These are phyloP conservation scores for Alternaria gaisen DNA, from an alignment of 2,329 filamentous ascomycete genomes.

Conservation along the genomic window DNA sequence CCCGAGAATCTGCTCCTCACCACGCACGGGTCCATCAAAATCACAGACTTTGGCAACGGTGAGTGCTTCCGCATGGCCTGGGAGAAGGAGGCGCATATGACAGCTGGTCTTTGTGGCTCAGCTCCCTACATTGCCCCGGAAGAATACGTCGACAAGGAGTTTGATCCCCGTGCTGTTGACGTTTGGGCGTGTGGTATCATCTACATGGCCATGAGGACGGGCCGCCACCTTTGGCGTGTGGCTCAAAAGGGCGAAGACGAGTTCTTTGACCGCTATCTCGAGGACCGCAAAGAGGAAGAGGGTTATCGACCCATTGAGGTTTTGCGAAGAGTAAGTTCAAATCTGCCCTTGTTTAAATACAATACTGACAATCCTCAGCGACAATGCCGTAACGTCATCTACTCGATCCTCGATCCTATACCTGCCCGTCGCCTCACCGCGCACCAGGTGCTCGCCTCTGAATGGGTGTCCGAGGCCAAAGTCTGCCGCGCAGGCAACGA, in stretches of 20 bases:
- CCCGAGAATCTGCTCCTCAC: slow-evolving; percentile 96
- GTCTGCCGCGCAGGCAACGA: slow-evolving; percentile 96
- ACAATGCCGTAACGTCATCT: slow-evolving; percentile 97
- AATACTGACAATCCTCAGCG: slow-evolving; percentile 65
- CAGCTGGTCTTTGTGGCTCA: slow-evolving; percentile 92
- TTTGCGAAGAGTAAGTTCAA: slow-evolving; percentile 80
- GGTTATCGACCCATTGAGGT: slow-evolving; percentile 97
- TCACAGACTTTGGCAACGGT: slow-evolving; percentile 98
- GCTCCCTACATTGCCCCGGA: slow-evolving; percentile 98
- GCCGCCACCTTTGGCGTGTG: slow-evolving; percentile 94
- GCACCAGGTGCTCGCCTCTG: slow-evolving; percentile 95
- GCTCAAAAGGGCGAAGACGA: slow-evolving; percentile 97
- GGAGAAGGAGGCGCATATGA: slow-evolving; percentile 99
- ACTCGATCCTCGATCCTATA: slow-evolving; percentile 96
- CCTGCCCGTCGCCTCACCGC: slow-evolving; percentile 91
- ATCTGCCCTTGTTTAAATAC: background rate
- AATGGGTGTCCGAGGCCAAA: slow-evolving; percentile 98
- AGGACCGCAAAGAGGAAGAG: slow-evolving; percentile 91
- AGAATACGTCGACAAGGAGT: slow-evolving; percentile 94
- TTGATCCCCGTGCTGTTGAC: slow-evolving; percentile 96
- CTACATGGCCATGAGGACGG: slow-evolving; percentile 99
- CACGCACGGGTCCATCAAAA: slow-evolving; percentile 90
- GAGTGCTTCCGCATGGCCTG: slow-evolving; percentile 99
- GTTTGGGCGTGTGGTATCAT: slow-evolving; percentile 99
- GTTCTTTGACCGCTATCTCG: slow-evolving; percentile 93